Base-by-base conservation (phyloP, 139 green algal genomes). In the Chlamydomonas asymmetrica region DNA sequence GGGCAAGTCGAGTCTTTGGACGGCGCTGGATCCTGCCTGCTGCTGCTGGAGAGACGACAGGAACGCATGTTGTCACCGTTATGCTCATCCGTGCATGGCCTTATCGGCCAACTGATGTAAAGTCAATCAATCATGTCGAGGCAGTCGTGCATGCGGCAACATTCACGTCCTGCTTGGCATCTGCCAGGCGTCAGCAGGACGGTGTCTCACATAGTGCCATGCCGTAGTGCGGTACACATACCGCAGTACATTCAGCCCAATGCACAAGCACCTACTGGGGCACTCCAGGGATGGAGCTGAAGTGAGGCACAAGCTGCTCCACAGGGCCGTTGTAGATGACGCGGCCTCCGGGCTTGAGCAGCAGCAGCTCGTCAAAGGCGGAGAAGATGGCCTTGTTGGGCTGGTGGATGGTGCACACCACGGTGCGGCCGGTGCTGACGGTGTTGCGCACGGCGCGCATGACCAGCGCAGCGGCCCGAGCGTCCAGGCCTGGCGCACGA, bases 341-440 rank as follows among this genome's bases (percentile, higher is more conserved):
- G 49, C 82, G 64, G 29, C 89, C 91, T 10, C 91, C 91, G 22
- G 84, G 80, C 73, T 92, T 85, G 7, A 96, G 70, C 45, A 96
- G 82, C 65, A 94, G 76, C 66, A 97, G 82, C 37, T 80, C 79
- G 63, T 94, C 88, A 64, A 94, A 94, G 7, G 84, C 81, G 66
- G 86, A 82, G 61, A 92, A 88, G 54, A 92, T 92, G 43, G 88
- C 79, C 34, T 91, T 87, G 49, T 61, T 82, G 43, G 93, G 93
- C 80, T 97, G 93, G 77, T 97, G 93, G 60, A 97, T 95, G 52
- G 93, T 97, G 49, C 91, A 91, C 27, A 97, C 91, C 20, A 98
- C 88, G 3, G 94, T 96, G 52, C 93, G 85, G 25, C 90, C 88
- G 5, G 82, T 90, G 43, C 83, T 70, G 27, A 84, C 90, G 29